Percentiles rank a stretch among this genome's conserved stretches.
phyloP scores from a whole-genome alignment of 768 basidiomycete genomes.

The Tricholoma furcatifolium region DNA sequence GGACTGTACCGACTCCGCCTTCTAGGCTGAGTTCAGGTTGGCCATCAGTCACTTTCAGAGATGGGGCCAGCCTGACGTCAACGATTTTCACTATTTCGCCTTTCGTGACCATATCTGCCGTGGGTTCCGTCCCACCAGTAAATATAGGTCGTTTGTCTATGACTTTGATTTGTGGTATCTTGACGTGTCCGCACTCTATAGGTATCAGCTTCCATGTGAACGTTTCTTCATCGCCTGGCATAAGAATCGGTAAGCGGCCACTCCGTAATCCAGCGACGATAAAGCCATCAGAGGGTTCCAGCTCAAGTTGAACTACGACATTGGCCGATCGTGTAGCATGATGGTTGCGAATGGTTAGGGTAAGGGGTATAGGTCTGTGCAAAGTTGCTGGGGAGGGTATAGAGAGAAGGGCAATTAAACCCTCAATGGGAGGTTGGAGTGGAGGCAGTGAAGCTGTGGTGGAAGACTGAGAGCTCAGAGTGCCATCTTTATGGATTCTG shows the following conservation, averaged over 20 bases:
- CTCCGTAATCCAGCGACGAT: constrained; percentile 75
- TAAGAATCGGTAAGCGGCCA: constrained; percentile 66
- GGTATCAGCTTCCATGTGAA: constrained; percentile 71
- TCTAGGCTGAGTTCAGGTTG: constrained; percentile 15
- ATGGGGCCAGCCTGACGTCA: constrained; percentile 45
- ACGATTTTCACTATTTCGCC: constrained; percentile 54
- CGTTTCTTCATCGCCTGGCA: constrained; percentile 68
- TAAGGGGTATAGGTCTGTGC: constrained; percentile 58
- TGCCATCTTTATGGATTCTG: constrained; percentile 48
- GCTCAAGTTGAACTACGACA: constrained; percentile 71
- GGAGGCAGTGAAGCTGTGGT: constrained; percentile 60
- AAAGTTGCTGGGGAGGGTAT: constrained; percentile 63
- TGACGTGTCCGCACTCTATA: constrained; percentile 69
- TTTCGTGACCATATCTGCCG: constrained; percentile 31
- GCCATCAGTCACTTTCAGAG: constrained; percentile 5
- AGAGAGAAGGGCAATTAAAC: constrained; percentile 62
- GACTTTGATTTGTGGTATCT: constrained; percentile 61
- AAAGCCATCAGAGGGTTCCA: constrained; percentile 68
- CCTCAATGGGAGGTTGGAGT: constrained; percentile 59
- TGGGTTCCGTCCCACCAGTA: constrained; percentile 23
- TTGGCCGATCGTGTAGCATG: constrained; percentile 64
- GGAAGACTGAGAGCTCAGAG: constrained; percentile 42
- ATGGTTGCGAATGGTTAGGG: constrained; percentile 63
- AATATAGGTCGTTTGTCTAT: constrained; percentile 42
- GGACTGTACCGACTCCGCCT: constrained; percentile 27